These are phyloP conservation scores for Tolypocladium cylindrosporum DNA, from an alignment of 2,329 filamentous ascomycete species.

Conservation along the genomic window DNA sequence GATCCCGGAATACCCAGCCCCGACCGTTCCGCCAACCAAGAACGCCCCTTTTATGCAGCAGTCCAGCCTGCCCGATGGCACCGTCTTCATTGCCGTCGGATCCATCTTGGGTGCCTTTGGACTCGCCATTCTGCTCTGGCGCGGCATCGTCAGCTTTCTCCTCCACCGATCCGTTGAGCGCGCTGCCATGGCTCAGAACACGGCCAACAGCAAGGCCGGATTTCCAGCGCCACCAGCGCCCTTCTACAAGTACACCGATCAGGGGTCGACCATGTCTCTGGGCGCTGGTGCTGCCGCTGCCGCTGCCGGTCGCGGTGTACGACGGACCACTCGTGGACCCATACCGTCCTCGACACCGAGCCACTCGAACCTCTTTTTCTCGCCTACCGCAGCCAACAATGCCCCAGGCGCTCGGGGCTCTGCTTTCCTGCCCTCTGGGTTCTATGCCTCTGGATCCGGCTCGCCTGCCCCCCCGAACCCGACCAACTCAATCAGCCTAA, in stretches of 20 bases:
- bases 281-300: slow-evolving; percentile 20
- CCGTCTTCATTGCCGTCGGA: slow-evolving; percentile 91
- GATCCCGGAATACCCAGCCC: slow-evolving; percentile 53
- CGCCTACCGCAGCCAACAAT: slow-evolving; percentile 69
- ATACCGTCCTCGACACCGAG: slow-evolving; percentile 47
- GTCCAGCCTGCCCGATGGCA: slow-evolving; percentile 78
- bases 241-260: slow-evolving; percentile 56
- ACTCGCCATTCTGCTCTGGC: slow-evolving; percentile 77
- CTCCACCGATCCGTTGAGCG: slow-evolving; percentile 85
- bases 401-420: slow-evolving; percentile 57
- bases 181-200: slow-evolving; percentile 66
- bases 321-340: slow-evolving; percentile 42
- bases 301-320: slow-evolving; percentile 37
- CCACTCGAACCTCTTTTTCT: slow-evolving; percentile 79
- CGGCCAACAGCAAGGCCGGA: slow-evolving; percentile 58
- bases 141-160: slow-evolving; percentile 76
- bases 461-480: slow-evolving; percentile 36
- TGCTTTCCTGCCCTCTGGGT: slow-evolving; percentile 79
- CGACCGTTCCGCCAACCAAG: slow-evolving; percentile 71
- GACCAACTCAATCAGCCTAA: slow-evolving; percentile 47
- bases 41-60: slow-evolving; percentile 88
- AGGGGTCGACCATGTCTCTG: slow-evolving; percentile 42
- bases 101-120: slow-evolving; percentile 77
- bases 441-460: slow-evolving; percentile 66
- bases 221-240: slow-evolving; percentile 48